These are phyloP conservation scores for Neonectria neomacrospora DNA, from an alignment of 2,329 filamentous ascomycete species.

Conservation along the genomic window DNA sequence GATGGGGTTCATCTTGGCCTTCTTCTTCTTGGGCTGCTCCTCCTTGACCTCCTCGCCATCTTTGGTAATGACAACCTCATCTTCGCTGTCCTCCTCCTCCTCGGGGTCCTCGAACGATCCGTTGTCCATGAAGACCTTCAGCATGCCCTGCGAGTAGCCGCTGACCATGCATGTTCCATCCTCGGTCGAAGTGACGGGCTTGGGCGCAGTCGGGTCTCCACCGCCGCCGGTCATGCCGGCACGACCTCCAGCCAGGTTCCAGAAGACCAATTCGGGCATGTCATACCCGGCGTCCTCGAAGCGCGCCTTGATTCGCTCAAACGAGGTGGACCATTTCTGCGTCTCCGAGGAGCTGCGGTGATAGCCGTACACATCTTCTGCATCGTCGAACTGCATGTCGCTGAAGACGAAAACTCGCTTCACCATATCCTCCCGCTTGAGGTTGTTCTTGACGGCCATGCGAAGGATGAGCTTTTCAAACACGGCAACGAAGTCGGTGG, in stretches of 20 bases:
- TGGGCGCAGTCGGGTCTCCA: slow-evolving; percentile 53
- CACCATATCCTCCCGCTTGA: slow-evolving; percentile 68
- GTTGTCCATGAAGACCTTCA: slow-evolving; percentile 66
- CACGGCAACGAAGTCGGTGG: slow-evolving; percentile 64
- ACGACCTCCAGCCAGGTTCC: slow-evolving; percentile 64
- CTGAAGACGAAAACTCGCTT: slow-evolving; percentile 70
- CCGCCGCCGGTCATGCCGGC: slow-evolving; percentile 39
- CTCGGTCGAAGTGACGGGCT: slow-evolving; percentile 60
- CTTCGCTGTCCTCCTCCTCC: slow-evolving; percentile 47
- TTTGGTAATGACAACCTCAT: slow-evolving; percentile 28
- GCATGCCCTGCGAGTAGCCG: slow-evolving; percentile 67
- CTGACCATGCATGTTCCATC: slow-evolving; percentile 61
- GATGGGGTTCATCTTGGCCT: slow-evolving; percentile 57
- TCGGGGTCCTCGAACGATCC: slow-evolving; percentile 58
- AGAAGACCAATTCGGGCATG: slow-evolving; percentile 69
- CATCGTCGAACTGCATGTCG: slow-evolving; percentile 69
- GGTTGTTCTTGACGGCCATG: slow-evolving; percentile 60
- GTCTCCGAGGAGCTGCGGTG: background rate
- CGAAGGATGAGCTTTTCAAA: slow-evolving; percentile 66
- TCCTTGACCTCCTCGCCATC: slow-evolving; percentile 23
- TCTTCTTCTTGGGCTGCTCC: slow-evolving; percentile 47
- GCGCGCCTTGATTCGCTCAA: slow-evolving; percentile 58
- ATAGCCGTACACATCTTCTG: slow-evolving; percentile 26
- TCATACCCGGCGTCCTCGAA: slow-evolving; percentile 64
- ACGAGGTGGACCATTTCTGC: slow-evolving; percentile 56